Evolutionary conservation across 495 filamentous ascomycete species (phyloP), one percentile per base, ranked within the genome.

Genomic region (Cudoniella acicularis): DNA sequence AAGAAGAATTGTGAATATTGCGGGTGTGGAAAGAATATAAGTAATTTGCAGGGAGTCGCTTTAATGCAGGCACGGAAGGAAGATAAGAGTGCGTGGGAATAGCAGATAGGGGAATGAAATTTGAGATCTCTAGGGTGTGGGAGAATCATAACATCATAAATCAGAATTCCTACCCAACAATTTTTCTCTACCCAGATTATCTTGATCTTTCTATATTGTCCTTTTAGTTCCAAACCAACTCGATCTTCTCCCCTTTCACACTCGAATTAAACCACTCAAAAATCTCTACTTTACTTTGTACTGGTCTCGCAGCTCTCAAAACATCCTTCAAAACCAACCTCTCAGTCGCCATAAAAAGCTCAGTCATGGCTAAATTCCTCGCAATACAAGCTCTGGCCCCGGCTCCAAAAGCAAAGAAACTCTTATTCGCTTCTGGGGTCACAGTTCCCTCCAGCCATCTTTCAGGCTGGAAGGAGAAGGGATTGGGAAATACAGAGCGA

Each of bases 241-340:
- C 65, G 25, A 67, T 67, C n/a, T 53, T 62, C 27, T 64, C 58
- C 3, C 62, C 62, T 27, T 62, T 67, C 0, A 67, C 65, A 25
- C 54, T 62, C 3, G 70, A 72, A 60, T 80, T 80, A 49, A 83
- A 83, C 78, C 79, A 82, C 59, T 83, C 73, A 49, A 65, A 60
- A 25, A 77, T 71, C 60, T 77, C 72, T 47, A 82, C 74, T 27
- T 64, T 54, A 22, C 74, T 67, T 24, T 68, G 53, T 13, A 70
- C 63, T 11, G 65, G 59, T 40, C 54, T 70, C 2, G 78, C 75
- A 10, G 76, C 77, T 8, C 65, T 59, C 10, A 83, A 63, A 2
- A 79, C 60, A 59, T 72, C 73, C 11, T 57, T 67, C 50, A 72
- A 52, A 3, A 67, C 77, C 26, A 81, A 48, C 21, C 59, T 66